Base-by-base conservation (phyloP, 345 rosid species). In the Gossypium anomalum region DNA sequence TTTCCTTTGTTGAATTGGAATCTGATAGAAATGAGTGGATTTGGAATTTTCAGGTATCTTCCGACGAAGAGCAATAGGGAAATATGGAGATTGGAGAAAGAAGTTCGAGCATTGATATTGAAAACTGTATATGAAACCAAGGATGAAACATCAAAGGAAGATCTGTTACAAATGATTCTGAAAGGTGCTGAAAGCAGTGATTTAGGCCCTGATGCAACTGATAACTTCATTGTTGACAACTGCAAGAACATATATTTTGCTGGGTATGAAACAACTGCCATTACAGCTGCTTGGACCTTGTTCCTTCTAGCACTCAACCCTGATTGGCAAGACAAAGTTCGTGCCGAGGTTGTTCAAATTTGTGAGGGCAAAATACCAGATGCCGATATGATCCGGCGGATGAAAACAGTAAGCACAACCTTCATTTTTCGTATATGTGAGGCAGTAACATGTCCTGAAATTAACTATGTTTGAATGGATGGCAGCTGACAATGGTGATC, bases 91-190 rank as follows among this genome's bases (percentile, higher is more conserved):
- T 23, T 59, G 63, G 63, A 59, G 63, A 59, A 59, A 59, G 84
- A 83, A 76, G 75, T 81, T 7, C 79, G 78, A 29, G 56, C 70
- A 3, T 61, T 84, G 52, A 84, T 86, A 16, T 78, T 83, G 83
- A 80, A 82, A 20, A 74, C 82, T 17, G 83, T 84, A 34, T 47
- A 81, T 59, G 85, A 84, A 61, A 72, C 86, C 4, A 70, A 72
- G 52, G 65, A 56, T 13, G 80, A 80, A 49, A 59, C 63, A 11
- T 59, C 63, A 13, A 59, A 59, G 63, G 63, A 23, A 59, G 63
- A 59, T 59, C 63, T 59, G 13, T 11, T 59, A 12, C 38, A 59
- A 59, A 59, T 59, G 63, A 59, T 59, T 12, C 63, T 59, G 22
- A 86, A 83, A 15, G 90, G 83, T 9, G 85, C 87, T 25, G 71